Conservation (phyloP, 2,329 filamentous ascomycete genomes). For the Macroventuria anomochaeta region DNA sequence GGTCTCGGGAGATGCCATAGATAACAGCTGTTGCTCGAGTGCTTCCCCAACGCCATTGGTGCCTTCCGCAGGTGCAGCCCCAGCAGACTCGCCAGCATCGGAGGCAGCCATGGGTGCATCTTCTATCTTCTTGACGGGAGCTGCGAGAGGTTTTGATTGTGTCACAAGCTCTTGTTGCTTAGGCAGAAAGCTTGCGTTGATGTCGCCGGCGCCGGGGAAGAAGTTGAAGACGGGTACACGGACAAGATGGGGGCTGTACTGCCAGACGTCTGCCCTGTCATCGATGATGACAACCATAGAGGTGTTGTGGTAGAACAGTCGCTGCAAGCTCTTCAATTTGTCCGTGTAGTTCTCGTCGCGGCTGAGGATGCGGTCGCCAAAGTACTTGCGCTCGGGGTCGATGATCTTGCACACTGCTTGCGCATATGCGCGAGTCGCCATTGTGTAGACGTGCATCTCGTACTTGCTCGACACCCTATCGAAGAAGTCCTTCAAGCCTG, state of each 20-base stretch:
- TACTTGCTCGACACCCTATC: conserved; percentile 79
- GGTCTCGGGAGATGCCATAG: conserved; percentile 75
- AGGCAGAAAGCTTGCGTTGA: conserved; percentile 96
- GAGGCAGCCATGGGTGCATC: conserved; percentile 24
- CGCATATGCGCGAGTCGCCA: conserved; percentile 97
- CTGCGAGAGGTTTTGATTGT: conserved; percentile 29
- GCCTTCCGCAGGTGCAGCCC: conserved; percentile 21
- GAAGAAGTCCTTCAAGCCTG: conserved; percentile 82
- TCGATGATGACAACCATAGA: conserved; percentile 99
- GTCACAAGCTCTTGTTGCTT: conserved; percentile 63
- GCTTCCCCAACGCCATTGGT: conserved; percentile 61
- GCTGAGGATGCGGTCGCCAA: conserved; percentile 93
- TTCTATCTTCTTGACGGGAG: conserved; percentile 27
- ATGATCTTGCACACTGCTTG: conserved; percentile 90
- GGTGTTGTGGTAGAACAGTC: conserved; percentile 93
- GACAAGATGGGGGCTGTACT: conserved; percentile 89
- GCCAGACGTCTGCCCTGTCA: conserved; percentile 95
- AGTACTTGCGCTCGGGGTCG: conserved; percentile 86
- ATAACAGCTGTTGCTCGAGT: conserved; percentile 76
- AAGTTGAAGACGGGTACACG: conserved; percentile 97
- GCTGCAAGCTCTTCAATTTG: conserved; percentile 85
- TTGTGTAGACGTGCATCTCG: conserved; percentile 97
- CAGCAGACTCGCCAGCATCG: conserved; percentile 32
- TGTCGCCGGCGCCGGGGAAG: conserved; percentile 97
- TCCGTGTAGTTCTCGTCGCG: conserved; percentile 96